Conservation (phyloP, 75 land plant species). For the Selaginella moellendorffii region DNA sequence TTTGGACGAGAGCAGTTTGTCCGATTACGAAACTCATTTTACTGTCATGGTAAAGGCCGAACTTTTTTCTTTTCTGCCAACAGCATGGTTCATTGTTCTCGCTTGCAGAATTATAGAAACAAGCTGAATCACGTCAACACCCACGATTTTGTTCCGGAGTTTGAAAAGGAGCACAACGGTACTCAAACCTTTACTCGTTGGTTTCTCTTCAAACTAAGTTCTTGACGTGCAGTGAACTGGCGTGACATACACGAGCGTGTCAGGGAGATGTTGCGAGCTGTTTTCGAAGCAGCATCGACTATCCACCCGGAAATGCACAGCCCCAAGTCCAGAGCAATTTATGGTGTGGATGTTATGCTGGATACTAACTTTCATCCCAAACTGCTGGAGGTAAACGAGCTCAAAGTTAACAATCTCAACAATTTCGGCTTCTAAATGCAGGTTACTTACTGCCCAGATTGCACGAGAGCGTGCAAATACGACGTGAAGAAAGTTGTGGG, state of each 20-base stretch:
- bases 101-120: conserved; percentile 65
- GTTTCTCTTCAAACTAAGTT: not conserved
- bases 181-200: too few relatives aligned
- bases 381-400: conserved; percentile 59
- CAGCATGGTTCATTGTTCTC: conserved; percentile 2
- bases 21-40: conserved; percentile 93
- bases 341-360: conserved; percentile 94
- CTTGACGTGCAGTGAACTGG: conserved; percentile 72
- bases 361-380: conserved; percentile 60
- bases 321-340: conserved; percentile 71
- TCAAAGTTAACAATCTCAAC: conserved; percentile 36
- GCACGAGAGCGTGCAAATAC: conserved; percentile 87
- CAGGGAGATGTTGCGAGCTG: conserved; percentile 40
- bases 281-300: conserved; percentile 64
- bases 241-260: conserved; percentile 61
- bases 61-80: conserved; percentile 1
- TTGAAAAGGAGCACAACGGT: conserved; percentile 90
- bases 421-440: conserved; percentile 15
- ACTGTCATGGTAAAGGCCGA: conserved; percentile 70
- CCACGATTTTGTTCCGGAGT: conserved; percentile 62
- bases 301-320: conserved; percentile 79
- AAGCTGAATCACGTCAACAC: conserved; percentile 58
- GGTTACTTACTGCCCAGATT: conserved; percentile 98
- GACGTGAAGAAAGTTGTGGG: conserved; percentile 46
- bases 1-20: conserved; percentile 51